Percentiles rank a stretch among this genome's conserved stretches.
Conservation (phyloP, 352 stramenopile species). For the Phytophthora pisi region DNA sequence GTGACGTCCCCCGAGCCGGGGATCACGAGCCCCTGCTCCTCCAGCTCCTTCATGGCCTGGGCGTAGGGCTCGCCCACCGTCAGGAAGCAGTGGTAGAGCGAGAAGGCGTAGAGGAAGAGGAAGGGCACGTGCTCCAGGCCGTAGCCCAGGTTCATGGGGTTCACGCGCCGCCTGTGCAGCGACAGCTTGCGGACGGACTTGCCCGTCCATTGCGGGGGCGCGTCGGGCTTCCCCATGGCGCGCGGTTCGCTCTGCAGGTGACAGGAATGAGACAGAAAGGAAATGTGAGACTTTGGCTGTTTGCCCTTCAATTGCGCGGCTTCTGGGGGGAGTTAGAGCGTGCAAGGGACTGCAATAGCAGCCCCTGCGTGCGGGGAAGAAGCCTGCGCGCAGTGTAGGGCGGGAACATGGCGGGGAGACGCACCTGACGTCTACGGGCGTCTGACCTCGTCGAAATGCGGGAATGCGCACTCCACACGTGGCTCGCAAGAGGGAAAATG, state of each 20-base stretch:
- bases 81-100: conserved; percentile 70
- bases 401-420: background rate
- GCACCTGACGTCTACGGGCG: conserved; percentile 17
- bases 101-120: conserved; percentile 70
- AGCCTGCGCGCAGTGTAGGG: background rate
- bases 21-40: conserved; percentile 63
- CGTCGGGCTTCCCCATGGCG: conserved; percentile 44
- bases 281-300: background rate
- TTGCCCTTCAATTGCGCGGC: background rate
- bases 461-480: conserved; percentile 26
- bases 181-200: conserved; percentile 74
- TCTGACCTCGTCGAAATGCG: conserved; percentile 17
- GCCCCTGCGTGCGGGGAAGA: conserved; percentile 3
- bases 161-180: conserved; percentile 63
- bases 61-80: conserved; percentile 73
- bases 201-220: conserved; percentile 65
- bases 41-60: conserved; percentile 75
- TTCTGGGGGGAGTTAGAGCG: background rate
- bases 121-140: conserved; percentile 77
- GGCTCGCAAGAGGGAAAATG: conserved; percentile 12
- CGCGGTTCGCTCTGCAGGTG: conserved; percentile 11
- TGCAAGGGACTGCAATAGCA: background rate
- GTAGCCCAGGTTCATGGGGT: conserved; percentile 64
- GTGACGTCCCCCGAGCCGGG: conserved; percentile 32
- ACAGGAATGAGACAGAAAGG: conserved; percentile 4